Conservation (phyloP, 495 filamentous ascomycete genomes). For the Talaromyces trachyspermus region DNA sequence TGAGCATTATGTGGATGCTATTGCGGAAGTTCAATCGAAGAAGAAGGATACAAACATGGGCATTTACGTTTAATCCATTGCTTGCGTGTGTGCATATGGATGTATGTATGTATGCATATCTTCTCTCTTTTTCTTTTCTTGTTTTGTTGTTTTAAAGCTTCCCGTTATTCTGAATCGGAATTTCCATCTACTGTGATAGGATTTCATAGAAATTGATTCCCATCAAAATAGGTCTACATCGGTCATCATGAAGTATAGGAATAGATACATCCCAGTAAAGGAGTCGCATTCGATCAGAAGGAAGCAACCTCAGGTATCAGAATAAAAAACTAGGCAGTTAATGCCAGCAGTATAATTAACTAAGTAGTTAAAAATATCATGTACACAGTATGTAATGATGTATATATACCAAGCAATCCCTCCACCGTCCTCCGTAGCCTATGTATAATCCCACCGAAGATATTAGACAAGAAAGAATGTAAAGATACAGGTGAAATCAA, state of each 20-base stretch:
- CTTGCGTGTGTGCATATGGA: background rate
- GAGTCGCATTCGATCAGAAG: too few relatives aligned
- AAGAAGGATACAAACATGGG: conserved; percentile 78
- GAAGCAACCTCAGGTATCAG: too few relatives aligned
- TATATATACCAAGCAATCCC: background rate
- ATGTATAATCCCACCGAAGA: too few relatives aligned
- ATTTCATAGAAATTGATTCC: background rate
- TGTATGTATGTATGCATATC: background rate
- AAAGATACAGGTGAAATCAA: background rate
- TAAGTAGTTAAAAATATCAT: background rate
- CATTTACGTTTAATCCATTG: conserved; percentile 38
- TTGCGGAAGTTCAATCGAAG: conserved; percentile 94
- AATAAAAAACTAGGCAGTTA: too few relatives aligned
- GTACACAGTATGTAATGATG: too few relatives aligned
- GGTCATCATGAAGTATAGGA: too few relatives aligned
- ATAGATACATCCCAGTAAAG: too few relatives aligned
- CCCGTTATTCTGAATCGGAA: too few relatives aligned
- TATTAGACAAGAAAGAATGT: conserved; percentile 2
- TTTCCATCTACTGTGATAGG: too few relatives aligned
- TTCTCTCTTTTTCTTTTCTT: background rate
- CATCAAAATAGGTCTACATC: too few relatives aligned
- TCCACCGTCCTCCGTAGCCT: too few relatives aligned
- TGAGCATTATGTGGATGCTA: conserved; percentile 98
- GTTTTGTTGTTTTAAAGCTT: background rate
- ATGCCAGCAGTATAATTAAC: background rate